Evolutionary conservation across 192 early-diverging fungal genomes (phyloP).

Genomic region (Fimicolochytrium jonesii): DNA sequence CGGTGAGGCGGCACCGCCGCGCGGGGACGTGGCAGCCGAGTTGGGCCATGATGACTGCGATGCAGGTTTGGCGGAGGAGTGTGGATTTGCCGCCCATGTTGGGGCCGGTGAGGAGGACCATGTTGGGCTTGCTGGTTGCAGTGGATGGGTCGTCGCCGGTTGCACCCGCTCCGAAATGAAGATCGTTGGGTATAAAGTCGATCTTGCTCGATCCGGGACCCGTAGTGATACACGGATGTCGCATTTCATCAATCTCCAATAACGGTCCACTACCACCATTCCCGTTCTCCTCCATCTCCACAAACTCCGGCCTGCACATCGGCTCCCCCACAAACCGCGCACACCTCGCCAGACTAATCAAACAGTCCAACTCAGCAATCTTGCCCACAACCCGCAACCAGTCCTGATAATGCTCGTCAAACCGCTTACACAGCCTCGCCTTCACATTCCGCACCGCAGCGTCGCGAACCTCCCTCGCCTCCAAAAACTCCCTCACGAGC

Average conservation of each 20-base stretch:
- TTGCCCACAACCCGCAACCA: slow-evolving; percentile 69
- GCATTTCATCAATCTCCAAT: slow-evolving; percentile 78
- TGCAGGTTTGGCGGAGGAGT: slow-evolving; percentile 85
- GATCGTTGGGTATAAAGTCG: slow-evolving; percentile 96
- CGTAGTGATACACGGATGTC: slow-evolving; percentile 89
- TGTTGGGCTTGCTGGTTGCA: too few relatives aligned
- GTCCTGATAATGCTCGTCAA: slow-evolving; percentile 72
- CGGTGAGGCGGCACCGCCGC: slow-evolving; percentile 59
- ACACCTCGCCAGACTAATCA: slow-evolving; percentile 64
- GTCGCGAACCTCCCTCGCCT: slow-evolving; percentile 75
- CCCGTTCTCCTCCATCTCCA: too few relatives aligned
- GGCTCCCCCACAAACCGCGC: slow-evolving; percentile 44
- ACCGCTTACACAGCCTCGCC: slow-evolving; percentile 70
- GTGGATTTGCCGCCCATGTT: slow-evolving; percentile 99
- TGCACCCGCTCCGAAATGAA: slow-evolving; percentile 73
- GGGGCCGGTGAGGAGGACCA: slow-evolving; percentile 95
- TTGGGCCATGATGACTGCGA: slow-evolving; percentile 94
- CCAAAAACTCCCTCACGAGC: slow-evolving; percentile 69
- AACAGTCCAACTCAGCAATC: slow-evolving; percentile 83
- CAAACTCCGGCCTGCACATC: slow-evolving; percentile 81
- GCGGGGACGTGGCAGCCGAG: slow-evolving; percentile 95
- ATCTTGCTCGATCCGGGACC: slow-evolving; percentile 12
- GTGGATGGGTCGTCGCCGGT: too few relatives aligned
- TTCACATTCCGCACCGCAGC: slow-evolving; percentile 73
- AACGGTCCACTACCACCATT: slow-evolving; percentile 38